Evolutionary conservation across 495 filamentous ascomycete genomes (phyloP), one percentile per base, ranked within the genome.

Genomic region (Aspergillus carlsbadensis): DNA sequence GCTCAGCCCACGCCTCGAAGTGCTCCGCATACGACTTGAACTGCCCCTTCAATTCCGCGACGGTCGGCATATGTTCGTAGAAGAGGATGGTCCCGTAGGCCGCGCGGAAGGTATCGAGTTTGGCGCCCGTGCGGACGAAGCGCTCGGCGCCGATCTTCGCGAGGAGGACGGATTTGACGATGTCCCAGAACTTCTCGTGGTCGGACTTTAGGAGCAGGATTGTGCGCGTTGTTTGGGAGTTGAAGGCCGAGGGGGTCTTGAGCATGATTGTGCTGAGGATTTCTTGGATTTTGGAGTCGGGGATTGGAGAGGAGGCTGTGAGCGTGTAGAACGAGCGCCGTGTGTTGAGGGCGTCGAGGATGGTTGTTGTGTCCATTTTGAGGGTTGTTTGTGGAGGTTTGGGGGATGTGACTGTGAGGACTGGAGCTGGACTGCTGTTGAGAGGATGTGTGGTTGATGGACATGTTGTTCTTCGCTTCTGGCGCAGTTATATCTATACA

Each of bases 31-130:
- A 71, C 17, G 57, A 56, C 17, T 39, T 31, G 29, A 60, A 61
- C 52, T 58, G 54, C 34, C 57, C 60, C 45, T 57, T 56, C 53
- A 65, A 59, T 24, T 65, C 57, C 11, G 56, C 52, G n/a, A 58
- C 35, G 17, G 60, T 46, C 8, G 46, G 50, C 51, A 40, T 35
- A 15, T 61, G 58, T 41, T 73, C 69, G 53, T 71, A 71, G 57
- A 65, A 73, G 54, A 72, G 68, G 31, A 73, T 65, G 8, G 72
- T 74, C 6, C 72, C 73, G 54, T 76, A 74, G 15, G 54, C 71
- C 20, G 67, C 65, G 10, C 58, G 58, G 37, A 64, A 61, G 14
- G 55, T 53, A 40, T 65, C 57, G 54, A 65, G 69, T 29, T 62
- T 63, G 26, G 70, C 63, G 49, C 35, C 42, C 35, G 47, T 52